These are phyloP conservation scores for Fonsecaea nubica DNA, from an alignment of 2,329 filamentous ascomycete genomes.

Conservation along the genomic window DNA sequence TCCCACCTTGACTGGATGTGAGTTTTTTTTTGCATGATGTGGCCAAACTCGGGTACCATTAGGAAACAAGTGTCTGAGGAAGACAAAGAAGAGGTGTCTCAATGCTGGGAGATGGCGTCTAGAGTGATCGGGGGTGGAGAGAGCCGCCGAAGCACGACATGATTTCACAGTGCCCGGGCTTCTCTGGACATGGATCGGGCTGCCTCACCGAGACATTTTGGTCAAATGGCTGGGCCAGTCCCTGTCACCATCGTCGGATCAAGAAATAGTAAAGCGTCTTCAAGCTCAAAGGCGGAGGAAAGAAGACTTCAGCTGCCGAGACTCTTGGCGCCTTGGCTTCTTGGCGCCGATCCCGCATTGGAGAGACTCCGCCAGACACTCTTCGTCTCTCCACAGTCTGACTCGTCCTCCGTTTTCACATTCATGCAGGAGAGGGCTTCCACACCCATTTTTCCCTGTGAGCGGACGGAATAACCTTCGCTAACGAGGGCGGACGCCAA, in stretches of 20 bases:
- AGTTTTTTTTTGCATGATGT: not conserved
- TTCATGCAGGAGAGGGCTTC: not conserved
- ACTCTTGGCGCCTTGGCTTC: not conserved
- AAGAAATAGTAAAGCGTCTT: conserved; percentile 12
- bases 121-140: not conserved
- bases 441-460: not conserved
- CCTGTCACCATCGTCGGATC: not conserved
- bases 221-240: not conserved
- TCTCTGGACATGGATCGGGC: not conserved
- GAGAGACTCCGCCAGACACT: not conserved
- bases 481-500: not conserved
- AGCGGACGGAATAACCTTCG: conserved; percentile 3
- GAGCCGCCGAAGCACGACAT: not conserved
- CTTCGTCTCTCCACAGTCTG: not conserved
- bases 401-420: not conserved
- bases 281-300: conserved; percentile 13
- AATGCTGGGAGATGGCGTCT: not conserved
- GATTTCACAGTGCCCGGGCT: not conserved
- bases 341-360: not conserved
- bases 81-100: not conserved
- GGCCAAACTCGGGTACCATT: not conserved
- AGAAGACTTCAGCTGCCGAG: conserved; percentile 21
- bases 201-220: not conserved
- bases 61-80: not conserved
- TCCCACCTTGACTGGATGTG: not conserved